These are phyloP conservation scores for Podaxis carcinomalis DNA, from an alignment of 768 basidiomycete genomes.

Conservation along the genomic window DNA sequence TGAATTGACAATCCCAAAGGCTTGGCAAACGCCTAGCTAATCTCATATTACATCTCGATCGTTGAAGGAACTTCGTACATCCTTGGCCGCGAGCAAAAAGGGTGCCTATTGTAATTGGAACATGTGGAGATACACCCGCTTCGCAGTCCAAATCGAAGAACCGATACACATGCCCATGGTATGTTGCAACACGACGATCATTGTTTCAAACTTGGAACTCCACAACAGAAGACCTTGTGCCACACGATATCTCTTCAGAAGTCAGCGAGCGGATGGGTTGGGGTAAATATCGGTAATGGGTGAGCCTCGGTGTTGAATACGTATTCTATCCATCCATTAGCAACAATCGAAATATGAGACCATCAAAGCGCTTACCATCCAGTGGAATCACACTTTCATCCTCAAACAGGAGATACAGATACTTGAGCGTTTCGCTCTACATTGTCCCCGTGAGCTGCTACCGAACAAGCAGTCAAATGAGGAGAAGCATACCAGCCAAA, in stretches of 20 bases:
- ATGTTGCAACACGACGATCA: background rate
- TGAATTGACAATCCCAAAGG: too few relatives aligned
- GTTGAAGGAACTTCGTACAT: background rate
- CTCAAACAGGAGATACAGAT: conserved; percentile 86
- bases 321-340: conserved; percentile 43
- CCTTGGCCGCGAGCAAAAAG: background rate
- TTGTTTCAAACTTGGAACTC: background rate
- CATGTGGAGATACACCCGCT: background rate
- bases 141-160: background rate
- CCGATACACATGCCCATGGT: too few relatives aligned
- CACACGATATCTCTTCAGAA: background rate
- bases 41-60: too few relatives aligned
- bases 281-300: conserved; percentile 34
- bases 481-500: conserved; percentile 66
- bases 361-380: conserved; percentile 47
- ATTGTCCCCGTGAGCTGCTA: background rate
- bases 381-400: conserved; percentile 72
- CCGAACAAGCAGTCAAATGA: background rate
- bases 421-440: conserved; percentile 89
- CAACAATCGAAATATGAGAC: background rate
- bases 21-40: too few relatives aligned
- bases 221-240: background rate
- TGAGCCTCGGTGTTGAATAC: conserved; percentile 88
- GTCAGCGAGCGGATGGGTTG: conserved; percentile 13
- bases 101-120: background rate